A percentile compares a stretch with the other conserved stretches of the same genome.
These are phyloP conservation scores for Fusarium agapanthi DNA, from an alignment of 2,329 filamentous ascomycete genomes.

Conservation along the genomic window DNA sequence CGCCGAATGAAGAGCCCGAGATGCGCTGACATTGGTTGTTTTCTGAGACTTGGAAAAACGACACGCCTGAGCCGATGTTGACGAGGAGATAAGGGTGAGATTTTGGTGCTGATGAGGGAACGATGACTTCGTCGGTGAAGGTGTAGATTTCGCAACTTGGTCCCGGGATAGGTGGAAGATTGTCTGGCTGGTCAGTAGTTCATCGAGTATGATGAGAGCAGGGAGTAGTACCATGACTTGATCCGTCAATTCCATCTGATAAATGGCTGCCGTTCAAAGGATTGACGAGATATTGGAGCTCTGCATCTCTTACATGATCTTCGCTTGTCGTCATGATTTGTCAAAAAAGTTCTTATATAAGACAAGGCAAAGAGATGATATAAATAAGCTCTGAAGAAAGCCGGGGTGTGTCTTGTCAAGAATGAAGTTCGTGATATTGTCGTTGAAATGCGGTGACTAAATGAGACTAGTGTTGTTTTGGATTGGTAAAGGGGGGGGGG, in stretches of 20 bases:
- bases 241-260: slow-evolving; percentile 9
- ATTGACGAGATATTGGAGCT: not conserved
- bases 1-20: slow-evolving; percentile 91
- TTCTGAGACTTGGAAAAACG: slow-evolving; percentile 95
- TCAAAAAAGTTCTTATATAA: accelerated
- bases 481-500: slow-evolving; percentile 6
- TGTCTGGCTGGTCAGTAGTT: not conserved
- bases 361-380: accelerated
- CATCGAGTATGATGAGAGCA: accelerated
- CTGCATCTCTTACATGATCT: not conserved
- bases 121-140: slow-evolving; percentile 87
- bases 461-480: slow-evolving; percentile 5
- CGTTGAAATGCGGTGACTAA: slow-evolving; percentile 16
- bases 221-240: slow-evolving; percentile 3
- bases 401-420: accelerated
- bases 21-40: slow-evolving; percentile 87
- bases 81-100: slow-evolving; percentile 97
- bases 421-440: not conserved
- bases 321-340: not conserved
- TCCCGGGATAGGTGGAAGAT: slow-evolving; percentile 4
- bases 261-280: not conserved
- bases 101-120: slow-evolving; percentile 81
- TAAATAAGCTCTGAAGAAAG: no score
- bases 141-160: slow-evolving; percentile 84
- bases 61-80: slow-evolving; percentile 97